Percentiles rank a stretch among this genome's conserved stretches.
These are phyloP conservation scores for Quercus phellos DNA, from an alignment of 331 rosid genomes.

Conservation along the genomic window DNA sequence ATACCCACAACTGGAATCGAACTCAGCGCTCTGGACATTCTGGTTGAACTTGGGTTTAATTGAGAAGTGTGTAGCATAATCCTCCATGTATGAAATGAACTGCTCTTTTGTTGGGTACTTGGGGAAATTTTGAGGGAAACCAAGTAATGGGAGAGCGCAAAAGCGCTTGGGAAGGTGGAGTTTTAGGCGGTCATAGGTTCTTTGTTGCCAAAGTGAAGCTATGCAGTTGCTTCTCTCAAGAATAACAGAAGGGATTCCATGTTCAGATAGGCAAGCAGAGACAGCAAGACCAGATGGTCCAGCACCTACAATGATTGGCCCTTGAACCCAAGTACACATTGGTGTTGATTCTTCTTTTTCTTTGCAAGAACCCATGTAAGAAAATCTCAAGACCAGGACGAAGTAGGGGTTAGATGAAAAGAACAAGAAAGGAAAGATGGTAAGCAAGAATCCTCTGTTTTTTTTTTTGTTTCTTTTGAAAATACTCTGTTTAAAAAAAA, in stretches of 20 bases:
- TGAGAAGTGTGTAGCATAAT: conserved; percentile 63
- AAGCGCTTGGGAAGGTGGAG: conserved; percentile 85
- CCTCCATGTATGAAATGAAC: conserved; percentile 72
- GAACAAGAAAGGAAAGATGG: background rate
- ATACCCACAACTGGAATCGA: conserved; percentile 23
- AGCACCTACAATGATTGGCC: conserved; percentile 81
- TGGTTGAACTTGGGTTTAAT: conserved; percentile 65
- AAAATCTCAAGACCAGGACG: background rate
- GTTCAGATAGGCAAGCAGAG: conserved; percentile 68
- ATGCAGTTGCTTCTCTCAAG: conserved; percentile 67
- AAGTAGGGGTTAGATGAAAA: background rate
- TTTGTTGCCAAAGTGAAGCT: conserved; percentile 78
- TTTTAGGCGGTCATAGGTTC: conserved; percentile 78
- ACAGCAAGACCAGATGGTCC: conserved; percentile 95
- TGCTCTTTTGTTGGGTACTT: conserved; percentile 76
- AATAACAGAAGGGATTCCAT: conserved; percentile 43
- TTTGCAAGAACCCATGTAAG: conserved; percentile 52
- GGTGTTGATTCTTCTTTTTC: conserved; percentile 19
- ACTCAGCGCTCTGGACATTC: conserved; percentile 44
- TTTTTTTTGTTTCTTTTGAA: background rate
- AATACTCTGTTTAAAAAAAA: background rate
- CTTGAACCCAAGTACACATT: conserved; percentile 39
- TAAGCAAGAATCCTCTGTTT: background rate
- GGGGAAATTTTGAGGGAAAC: conserved; percentile 61
- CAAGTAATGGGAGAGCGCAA: conserved; percentile 70